Conservation (phyloP, 1,284 basidiomycete genomes). For the Cronartium quercuum region DNA sequence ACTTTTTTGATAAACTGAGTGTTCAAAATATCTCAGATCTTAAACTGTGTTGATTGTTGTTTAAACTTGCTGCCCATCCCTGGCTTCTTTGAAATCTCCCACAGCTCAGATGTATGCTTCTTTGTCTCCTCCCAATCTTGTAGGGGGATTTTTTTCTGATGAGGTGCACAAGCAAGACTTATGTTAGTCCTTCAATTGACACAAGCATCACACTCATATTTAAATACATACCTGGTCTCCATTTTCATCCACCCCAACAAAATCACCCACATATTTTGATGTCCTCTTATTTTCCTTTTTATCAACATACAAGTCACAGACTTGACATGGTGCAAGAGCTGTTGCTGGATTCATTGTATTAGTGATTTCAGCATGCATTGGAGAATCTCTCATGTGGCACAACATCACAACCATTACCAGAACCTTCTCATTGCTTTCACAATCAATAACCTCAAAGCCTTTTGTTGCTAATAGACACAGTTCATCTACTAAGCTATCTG, state of each 20-base stretch:
- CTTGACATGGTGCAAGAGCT: constrained; percentile 1
- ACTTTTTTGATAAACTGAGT: neutral
- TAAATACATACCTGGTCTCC: no score
- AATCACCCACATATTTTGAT: neutral
- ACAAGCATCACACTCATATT: no score
- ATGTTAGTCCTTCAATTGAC: neutral
- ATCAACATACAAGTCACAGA: neutral
- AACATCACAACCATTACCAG: constrained; percentile 10
- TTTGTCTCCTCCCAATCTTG: neutral
- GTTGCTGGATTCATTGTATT: neutral
- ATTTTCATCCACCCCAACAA: no score
- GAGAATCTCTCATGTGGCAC: constrained; percentile 16
- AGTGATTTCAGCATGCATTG: constrained; percentile 14
- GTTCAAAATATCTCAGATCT: neutral
- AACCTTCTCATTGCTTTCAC: neutral
- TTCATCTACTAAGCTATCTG: constrained; percentile 48
- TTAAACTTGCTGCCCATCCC: neutral
- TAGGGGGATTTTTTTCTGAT: neutral
- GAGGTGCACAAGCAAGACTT: neutral
- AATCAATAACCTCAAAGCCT: neutral
- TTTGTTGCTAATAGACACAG: constrained; percentile 43
- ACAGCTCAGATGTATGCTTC: neutral
- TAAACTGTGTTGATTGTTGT: neutral
- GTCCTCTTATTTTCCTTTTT: neutral
- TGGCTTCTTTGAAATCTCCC: neutral